These are phyloP conservation scores for Monosporascus ibericus DNA, from an alignment of 2,329 filamentous ascomycete genomes.

Conservation along the genomic window DNA sequence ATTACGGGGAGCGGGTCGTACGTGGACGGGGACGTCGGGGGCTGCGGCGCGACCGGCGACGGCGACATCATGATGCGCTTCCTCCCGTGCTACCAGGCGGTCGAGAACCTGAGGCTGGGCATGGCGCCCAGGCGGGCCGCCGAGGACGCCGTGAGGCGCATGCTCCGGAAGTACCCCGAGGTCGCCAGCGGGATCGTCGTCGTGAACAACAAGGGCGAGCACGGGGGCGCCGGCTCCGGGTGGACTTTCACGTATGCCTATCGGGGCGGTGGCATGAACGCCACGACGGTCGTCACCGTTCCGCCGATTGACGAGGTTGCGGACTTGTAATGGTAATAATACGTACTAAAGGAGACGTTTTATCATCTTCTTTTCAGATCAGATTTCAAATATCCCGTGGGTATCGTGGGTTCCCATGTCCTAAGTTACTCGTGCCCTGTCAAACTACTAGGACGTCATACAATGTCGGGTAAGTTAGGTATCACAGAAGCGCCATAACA, in stretches of 20 bases:
- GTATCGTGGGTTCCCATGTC: too few relatives aligned
- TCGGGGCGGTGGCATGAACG: conserved; percentile 40
- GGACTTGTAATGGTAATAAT: conserved; percentile 1
- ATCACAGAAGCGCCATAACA: too few relatives aligned
- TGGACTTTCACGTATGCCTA: conserved; percentile 51
- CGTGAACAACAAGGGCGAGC: conserved; percentile 39
- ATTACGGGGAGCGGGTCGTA: conserved; percentile 50
- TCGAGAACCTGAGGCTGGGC: conserved; percentile 45
- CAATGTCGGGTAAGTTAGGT: too few relatives aligned
- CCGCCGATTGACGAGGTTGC: conserved; percentile 18
- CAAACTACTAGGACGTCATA: too few relatives aligned
- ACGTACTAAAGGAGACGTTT: too few relatives aligned
- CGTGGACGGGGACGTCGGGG: conserved; percentile 46
- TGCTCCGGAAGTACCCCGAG: conserved; percentile 40
- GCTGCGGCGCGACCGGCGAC: conserved; percentile 50
- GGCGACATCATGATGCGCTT: conserved; percentile 54
- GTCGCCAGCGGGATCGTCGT: conserved; percentile 46
- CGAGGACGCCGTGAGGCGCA: conserved; percentile 42
- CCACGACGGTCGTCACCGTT: conserved; percentile 38
- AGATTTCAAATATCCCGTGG: too few relatives aligned
- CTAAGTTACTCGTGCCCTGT: too few relatives aligned
- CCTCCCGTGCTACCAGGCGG: conserved; percentile 51
- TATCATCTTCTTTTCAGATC: too few relatives aligned
- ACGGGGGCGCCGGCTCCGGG: conserved; percentile 45
- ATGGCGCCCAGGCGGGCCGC: conserved; percentile 43